Base-by-base conservation (phyloP, 1,284 basidiomycete species). In the Pyrrhoderma noxium region DNA sequence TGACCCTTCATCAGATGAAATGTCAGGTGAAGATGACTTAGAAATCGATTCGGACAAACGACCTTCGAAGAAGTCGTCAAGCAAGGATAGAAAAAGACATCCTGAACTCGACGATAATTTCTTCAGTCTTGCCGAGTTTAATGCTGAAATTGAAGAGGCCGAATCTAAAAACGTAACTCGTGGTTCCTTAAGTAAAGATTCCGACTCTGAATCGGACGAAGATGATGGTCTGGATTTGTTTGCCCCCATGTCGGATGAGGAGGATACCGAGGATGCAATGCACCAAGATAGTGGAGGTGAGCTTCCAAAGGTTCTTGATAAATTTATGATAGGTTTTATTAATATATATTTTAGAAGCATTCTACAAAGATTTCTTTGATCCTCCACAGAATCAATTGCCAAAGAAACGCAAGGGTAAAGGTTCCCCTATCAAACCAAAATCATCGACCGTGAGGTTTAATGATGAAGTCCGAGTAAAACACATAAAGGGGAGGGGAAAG, bases 51-150 rank as follows among this genome's bases (percentile, higher is more conserved):
- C 56, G 34, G 55, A 56, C 47, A 52, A 52, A 35, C 47, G 52
- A 43, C 59, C 36, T n/a, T 37, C 25, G n/a, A 23, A 19, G 16
- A 25, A 42, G 2, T 36, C 9, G 7, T 52, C 41, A 27, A 37
- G 23, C 51, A 49, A 8, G 59, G 61, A 54, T 45, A 56, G 19
- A 65, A 66, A 51, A 16, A 61, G 64, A 16, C 75, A 81, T 57
- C 74, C 82, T 4, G 78, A 77, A 44, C 77, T 98, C n/a, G 88
- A 98, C 67, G 95, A 98, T 65, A 82, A 77, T 22, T 98, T 99
- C 72, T 99, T 99, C 69, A 81, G 89, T 51, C 79, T 98, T 51
- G 82, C 83, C 50, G 76, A 82, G 19, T 98, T 99, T 72, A 96
- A 98, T 64, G 78, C 84, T 3, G 81, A 93, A 66, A 88, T 88